Evolutionary conservation across 2,329 filamentous ascomycete species (phyloP).

Genomic region (Colletotrichum tanaceti): DNA sequence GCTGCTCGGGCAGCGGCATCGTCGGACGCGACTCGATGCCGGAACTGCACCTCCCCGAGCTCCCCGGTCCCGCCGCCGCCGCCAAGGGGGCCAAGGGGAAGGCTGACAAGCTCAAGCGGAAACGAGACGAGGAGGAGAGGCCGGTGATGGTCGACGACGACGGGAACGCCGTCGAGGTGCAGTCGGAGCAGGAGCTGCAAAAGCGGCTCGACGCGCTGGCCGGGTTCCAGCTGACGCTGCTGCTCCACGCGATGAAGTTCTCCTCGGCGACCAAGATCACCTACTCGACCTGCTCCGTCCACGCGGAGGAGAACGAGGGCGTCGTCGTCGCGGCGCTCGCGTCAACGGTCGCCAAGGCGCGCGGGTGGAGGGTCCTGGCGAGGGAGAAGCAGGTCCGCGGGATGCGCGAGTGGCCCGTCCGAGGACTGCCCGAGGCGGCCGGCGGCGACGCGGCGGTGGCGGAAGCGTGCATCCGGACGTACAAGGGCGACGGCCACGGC

Average conservation of each 20-base stretch:
- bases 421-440: slow-evolving; percentile 65
- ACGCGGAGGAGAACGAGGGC: slow-evolving; percentile 87
- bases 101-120: slow-evolving; percentile 58
- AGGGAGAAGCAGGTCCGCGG: slow-evolving; percentile 80
- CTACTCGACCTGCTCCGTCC: slow-evolving; percentile 93
- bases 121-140: slow-evolving; percentile 50
- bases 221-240: slow-evolving; percentile 82
- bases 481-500: slow-evolving; percentile 82
- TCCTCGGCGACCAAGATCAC: slow-evolving; percentile 80
- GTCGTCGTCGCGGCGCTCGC: slow-evolving; percentile 80
- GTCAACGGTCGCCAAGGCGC: slow-evolving; percentile 72
- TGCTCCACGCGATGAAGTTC: slow-evolving; percentile 88
- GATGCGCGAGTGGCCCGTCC: slow-evolving; percentile 79
- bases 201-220: slow-evolving; percentile 79
- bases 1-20: slow-evolving; percentile 95
- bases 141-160: slow-evolving; percentile 66
- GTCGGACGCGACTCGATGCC: slow-evolving; percentile 86
- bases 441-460: slow-evolving; percentile 65
- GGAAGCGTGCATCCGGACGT: slow-evolving; percentile 83
- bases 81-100: slow-evolving; percentile 34
- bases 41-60: slow-evolving; percentile 68
- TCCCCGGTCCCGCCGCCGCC: slow-evolving; percentile 45
- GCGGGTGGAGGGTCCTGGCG: slow-evolving; percentile 82
- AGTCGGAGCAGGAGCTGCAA: slow-evolving; percentile 67
- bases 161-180: slow-evolving; percentile 62